Evolutionary conservation across 2,329 filamentous ascomycete genomes (phyloP).

Genomic region (Claviceps citrina): DNA sequence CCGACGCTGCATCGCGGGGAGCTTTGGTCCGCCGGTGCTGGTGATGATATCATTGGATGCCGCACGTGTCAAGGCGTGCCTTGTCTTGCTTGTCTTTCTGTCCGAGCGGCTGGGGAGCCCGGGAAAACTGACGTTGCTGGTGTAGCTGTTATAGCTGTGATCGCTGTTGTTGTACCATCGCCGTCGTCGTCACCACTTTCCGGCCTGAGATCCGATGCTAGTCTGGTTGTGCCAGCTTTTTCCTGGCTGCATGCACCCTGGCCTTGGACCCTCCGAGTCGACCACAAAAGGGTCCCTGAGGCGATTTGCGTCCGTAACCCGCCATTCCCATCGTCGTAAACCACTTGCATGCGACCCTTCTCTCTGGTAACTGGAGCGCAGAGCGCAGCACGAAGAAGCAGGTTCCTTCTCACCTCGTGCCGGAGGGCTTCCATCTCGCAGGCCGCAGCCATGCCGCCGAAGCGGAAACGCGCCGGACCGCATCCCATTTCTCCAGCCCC

Average conservation of each 20-base stretch:
- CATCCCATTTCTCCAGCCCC: slow-evolving; percentile 8
- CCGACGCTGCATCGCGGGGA: not conserved
- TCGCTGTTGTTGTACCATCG: not conserved
- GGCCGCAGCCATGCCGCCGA: slow-evolving; percentile 19
- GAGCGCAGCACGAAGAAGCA: not conserved
- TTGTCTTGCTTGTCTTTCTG: too few species aligned
- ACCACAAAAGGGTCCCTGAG: not conserved
- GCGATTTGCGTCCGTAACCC: not conserved
- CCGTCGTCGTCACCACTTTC: not conserved
- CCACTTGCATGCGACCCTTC: not conserved
- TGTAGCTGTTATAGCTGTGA: too few species aligned
- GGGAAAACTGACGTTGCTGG: too few species aligned
- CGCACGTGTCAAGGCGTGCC: too few species aligned
- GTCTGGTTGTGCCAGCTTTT: too few species aligned
- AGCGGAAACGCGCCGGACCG: slow-evolving; percentile 20
- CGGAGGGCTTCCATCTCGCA: not conserved
- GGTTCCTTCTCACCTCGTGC: not conserved
- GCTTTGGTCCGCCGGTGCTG: not conserved
- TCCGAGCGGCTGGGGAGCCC: too few species aligned
- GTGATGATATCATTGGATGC: slow-evolving; percentile 1
- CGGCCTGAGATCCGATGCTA: too few species aligned
- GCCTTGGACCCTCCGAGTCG: not conserved
- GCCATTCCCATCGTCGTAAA: not conserved
- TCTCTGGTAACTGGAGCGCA: not conserved
- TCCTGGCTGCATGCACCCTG: too few species aligned